Percentiles rank a stretch among this genome's conserved stretches.
These are phyloP conservation scores for Lecanicillium sp. DNA, from an alignment of 2,329 filamentous ascomycete species.

Conservation along the genomic window DNA sequence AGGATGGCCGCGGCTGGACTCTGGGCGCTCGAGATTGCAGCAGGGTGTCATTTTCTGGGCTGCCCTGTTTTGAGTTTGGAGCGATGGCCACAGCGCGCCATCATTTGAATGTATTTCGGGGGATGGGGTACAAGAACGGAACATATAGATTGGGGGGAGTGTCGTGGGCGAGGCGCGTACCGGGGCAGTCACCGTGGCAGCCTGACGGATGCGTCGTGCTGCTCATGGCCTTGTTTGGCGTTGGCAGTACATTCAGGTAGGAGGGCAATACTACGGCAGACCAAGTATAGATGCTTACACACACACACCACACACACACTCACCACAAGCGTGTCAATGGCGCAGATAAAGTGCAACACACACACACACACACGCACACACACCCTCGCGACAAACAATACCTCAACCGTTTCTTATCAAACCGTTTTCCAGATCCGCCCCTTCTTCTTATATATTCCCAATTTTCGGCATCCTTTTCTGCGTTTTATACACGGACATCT, in stretches of 20 bases:
- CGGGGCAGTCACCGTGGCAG: neutral
- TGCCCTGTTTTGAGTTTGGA: no score
- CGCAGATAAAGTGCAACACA: no score
- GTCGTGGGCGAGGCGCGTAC: neutral
- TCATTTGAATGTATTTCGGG: no score
- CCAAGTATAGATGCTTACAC: neutral
- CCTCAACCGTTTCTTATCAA: neutral
- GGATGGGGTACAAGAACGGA: no score
- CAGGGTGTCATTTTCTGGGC: no score
- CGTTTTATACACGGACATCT: neutral
- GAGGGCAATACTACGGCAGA: no score
- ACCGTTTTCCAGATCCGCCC: neutral
- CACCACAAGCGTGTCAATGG: no score
- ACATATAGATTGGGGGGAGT: no score
- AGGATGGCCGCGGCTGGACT: no score
- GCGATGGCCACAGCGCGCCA: no score
- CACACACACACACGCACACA: neutral
- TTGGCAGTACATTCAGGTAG: no score
- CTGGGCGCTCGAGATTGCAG: no score
- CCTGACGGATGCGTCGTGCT: slow-evolving; percentile 5
- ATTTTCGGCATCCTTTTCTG: slow-evolving; percentile 1
- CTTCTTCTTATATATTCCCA: neutral
- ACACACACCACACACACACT: neutral
- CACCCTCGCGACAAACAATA: neutral
- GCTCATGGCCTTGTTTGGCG: slow-evolving; percentile 3